Evolutionary conservation across 140 eudicot genomes (phyloP).

Genomic region (Ambrosia hybrid): DNA sequence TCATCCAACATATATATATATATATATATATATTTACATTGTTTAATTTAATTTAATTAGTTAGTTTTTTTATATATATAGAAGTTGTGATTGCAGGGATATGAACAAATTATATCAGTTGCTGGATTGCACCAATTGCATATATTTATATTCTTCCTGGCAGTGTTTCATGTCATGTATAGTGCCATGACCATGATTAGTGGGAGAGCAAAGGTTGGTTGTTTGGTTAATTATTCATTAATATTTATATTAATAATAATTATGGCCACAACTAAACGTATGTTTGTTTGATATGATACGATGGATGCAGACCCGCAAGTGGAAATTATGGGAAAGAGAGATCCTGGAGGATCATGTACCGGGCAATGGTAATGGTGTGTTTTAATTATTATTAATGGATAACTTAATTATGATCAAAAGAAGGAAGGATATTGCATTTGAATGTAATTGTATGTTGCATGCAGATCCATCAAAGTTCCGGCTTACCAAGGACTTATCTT

Average conservation of each 20-base stretch:
- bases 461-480: slow-evolving; percentile 70
- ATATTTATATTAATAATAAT: neutral
- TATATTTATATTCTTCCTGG: slow-evolving; percentile 92
- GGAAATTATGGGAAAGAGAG: slow-evolving; percentile 90
- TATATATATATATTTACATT: too few relatives aligned
- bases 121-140: slow-evolving; percentile 86
- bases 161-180: slow-evolving; percentile 78
- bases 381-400: neutral
- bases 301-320: slow-evolving; percentile 65
- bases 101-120: slow-evolving; percentile 70
- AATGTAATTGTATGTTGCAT: neutral
- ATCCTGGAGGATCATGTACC: slow-evolving; percentile 25
- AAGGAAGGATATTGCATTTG: too few relatives aligned
- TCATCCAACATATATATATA: neutral
- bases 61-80: too few relatives aligned
- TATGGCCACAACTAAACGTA: too few relatives aligned
- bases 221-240: too few relatives aligned
- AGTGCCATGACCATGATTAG: slow-evolving; percentile 74
- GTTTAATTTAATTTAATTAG: too few relatives aligned
- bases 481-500: slow-evolving; percentile 81
- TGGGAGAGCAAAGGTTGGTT: slow-evolving; percentile 72
- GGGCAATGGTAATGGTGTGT: slow-evolving; percentile 49
- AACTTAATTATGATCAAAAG: neutral
- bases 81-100: slow-evolving; percentile 42
- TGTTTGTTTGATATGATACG: neutral